phyloP scores from a whole-genome alignment of 2,329 filamentous ascomycete species.

The Cadophora luteo-olivacea region DNA sequence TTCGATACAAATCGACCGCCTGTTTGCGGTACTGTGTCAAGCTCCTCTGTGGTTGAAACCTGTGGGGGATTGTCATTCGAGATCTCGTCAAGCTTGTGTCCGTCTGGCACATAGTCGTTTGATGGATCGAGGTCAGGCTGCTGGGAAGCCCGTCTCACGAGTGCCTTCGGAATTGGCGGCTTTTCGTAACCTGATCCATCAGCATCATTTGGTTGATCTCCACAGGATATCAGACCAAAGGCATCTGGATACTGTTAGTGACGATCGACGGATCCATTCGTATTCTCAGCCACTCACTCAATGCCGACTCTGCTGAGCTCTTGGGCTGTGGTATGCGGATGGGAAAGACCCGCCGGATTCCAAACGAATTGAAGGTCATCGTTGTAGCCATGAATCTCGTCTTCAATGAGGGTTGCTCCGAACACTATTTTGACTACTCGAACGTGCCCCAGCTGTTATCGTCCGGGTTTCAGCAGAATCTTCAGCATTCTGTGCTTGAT shows the following conservation, averaged over 20 bases:
- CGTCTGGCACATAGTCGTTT: background rate
- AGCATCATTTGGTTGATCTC: background rate
- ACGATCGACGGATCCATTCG: background rate
- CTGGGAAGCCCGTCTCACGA: background rate
- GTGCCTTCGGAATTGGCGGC: conserved; percentile 9
- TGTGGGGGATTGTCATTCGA: conserved; percentile 17
- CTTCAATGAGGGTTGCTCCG: background rate
- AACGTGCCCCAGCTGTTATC: background rate
- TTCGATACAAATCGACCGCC: conserved; percentile 25
- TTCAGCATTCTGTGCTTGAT: background rate
- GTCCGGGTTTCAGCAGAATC: background rate
- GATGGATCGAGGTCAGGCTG: background rate
- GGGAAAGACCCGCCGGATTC: conserved; percentile 9
- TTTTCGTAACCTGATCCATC: conserved; percentile 5
- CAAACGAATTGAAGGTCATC: conserved; percentile 1
- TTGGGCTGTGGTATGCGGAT: background rate
- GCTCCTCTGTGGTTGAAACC: conserved; percentile 8
- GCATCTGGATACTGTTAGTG: background rate
- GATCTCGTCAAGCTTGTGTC: background rate
- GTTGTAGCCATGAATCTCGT: background rate
- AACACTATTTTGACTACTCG: background rate
- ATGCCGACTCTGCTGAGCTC: conserved; percentile 8
- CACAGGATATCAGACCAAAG: background rate
- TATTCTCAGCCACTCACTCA: background rate
- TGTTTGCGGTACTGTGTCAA: conserved; percentile 5